These are phyloP conservation scores for Parafenestella ontariensis DNA, from an alignment of 2,329 filamentous ascomycete genomes.

Conservation along the genomic window DNA sequence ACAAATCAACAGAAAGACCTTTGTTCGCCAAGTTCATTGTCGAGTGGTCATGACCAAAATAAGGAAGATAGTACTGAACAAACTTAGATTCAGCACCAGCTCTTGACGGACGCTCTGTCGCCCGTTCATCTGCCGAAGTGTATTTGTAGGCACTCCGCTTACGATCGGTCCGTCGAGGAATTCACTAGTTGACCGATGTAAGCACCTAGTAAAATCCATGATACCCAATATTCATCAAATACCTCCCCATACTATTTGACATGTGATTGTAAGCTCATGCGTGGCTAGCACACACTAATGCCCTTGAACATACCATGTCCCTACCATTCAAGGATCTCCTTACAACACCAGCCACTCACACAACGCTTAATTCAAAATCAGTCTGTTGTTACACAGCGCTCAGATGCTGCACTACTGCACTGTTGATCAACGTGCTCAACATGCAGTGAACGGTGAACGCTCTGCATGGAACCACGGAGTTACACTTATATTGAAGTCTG, in stretches of 20 bases:
- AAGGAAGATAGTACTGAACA: not conserved
- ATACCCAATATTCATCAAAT: not conserved
- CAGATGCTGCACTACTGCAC: not conserved
- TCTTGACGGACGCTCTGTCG: not conserved
- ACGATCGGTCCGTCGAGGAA: not conserved
- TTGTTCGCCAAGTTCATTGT: too few species aligned
- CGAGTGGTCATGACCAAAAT: not conserved
- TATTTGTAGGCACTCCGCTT: not conserved
- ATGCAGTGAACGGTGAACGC: not conserved
- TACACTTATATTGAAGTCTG: not conserved
- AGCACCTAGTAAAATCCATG: not conserved
- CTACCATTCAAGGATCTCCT: not conserved
- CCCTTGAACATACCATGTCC: not conserved
- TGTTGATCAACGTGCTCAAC: not conserved
- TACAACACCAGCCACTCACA: not conserved
- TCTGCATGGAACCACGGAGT: not conserved
- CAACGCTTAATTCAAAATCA: not conserved
- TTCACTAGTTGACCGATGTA: not conserved
- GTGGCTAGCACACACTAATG: not conserved
- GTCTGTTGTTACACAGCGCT: not conserved
- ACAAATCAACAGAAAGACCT: too few species aligned
- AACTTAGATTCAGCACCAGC: not conserved
- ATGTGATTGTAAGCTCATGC: conserved; percentile 5
- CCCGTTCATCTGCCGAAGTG: not conserved
- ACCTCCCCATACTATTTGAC: not conserved